Evolutionary conservation across 2,329 filamentous ascomycete genomes (phyloP), one percentile per base, ranked within the genome.

Genomic region (Monilinia fructigena): DNA sequence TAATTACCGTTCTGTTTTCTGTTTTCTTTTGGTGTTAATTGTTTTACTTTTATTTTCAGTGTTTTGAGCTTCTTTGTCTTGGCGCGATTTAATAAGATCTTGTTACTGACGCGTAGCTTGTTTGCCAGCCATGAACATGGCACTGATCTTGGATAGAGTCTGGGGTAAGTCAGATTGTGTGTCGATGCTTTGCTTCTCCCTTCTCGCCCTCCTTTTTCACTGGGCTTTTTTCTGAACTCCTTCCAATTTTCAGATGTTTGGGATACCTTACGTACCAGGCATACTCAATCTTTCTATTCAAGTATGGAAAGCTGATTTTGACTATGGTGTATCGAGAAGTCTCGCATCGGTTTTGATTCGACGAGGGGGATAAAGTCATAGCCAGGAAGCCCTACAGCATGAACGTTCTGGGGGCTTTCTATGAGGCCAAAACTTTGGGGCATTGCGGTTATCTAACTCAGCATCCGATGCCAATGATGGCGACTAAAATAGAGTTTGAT

Each of bases 261-360:
- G 5, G 26, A n/a, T 35, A 16, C 11, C 5, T n/a, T 20, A 14
- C 11, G 16, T 6, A 16, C 28, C 56, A 38, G 26, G 28, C 4
- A 28, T 35, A 23, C 3, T 50, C 4, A 26, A 50, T 38, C 4
- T 20, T 48, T 50, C 45, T 38, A 18, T 50, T 60, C 20, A 1
- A 16, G 56, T 1, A 38, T 10, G 11, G 8, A 20, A 26, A 18
- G 16, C 3, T 23, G n/a, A 18, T 20, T 16, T 18, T 6, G n/a
- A 16, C n/a, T 26, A 20, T 20, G 58, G 20, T 31, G 5, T 42
- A n/a, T 45, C 40, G 55, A 58, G 55, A 58, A 58, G 55, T 58
- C 45, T 60, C 45, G 16, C 28, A 18, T 12, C 47, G 4, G 38
- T 50, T 12, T 12, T 48, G 14, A 23, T 28, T 12, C 18, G 12